phyloP scores from a whole-genome alignment of 441 rosid genomes.

The Euphorbia schlechtendalii region DNA sequence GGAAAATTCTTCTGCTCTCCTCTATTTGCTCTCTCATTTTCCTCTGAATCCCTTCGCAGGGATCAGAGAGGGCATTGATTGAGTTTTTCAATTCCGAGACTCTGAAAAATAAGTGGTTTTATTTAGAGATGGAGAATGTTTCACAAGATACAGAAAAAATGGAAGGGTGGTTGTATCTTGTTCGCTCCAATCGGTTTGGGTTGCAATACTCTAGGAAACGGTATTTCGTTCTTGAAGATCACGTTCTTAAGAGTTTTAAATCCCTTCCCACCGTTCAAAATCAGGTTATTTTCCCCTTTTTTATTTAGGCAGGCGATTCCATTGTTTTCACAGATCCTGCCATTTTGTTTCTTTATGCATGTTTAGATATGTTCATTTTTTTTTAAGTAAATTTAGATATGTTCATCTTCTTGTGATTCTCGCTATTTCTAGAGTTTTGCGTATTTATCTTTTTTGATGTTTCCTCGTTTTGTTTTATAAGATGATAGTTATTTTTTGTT shows the following conservation, averaged over 20 bases:
- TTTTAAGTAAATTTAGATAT: no score
- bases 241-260: constrained; percentile 74
- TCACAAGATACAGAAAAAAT: constrained; percentile 30
- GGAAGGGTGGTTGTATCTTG: constrained; percentile 92
- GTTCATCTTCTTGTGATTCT: no score
- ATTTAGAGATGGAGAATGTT: constrained; percentile 29
- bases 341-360: neutral
- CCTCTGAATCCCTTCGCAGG: constrained; percentile 15
- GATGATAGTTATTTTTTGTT: no score
- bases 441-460: no score
- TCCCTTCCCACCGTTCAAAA: constrained; percentile 43
- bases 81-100: neutral
- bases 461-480: no score
- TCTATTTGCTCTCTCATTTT: neutral
- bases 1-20: neutral
- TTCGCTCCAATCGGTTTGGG: constrained; percentile 74
- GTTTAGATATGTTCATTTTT: neutral
- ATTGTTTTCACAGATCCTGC: neutral
- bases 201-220: constrained; percentile 82
- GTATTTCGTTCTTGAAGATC: constrained; percentile 71
- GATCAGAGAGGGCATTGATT: constrained; percentile 20
- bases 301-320: neutral
- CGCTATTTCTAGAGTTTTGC: no score
- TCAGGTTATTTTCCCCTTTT: constrained; percentile 37
- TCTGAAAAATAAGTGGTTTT: no score